Evolutionary conservation across 1,139 yeast genomes (phyloP), one percentile per base, ranked within the genome.

Genomic region (Kazachstania sp.): DNA sequence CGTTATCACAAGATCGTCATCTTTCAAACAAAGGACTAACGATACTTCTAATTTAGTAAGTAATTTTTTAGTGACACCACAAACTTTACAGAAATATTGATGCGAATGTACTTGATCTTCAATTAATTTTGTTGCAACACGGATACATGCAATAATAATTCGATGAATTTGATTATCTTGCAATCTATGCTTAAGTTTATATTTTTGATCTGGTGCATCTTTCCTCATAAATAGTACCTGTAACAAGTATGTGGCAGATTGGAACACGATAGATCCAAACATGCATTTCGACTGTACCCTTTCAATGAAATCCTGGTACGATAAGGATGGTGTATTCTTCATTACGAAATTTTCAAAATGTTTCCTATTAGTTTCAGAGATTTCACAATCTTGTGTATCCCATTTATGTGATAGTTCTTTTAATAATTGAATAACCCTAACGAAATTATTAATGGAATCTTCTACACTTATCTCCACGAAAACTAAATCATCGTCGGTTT

Each of bases 51-150:
- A 58, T 39, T 69, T 64, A 40, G 71, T 67, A 35, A 78, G 63
- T 45, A 77, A 78, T 19, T 59, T 57, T 29, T 66, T 61, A 15
- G 72, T 62, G 4, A 78, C 65, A 3, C 83, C 83, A 15, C 77
- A 77, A 6, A 76, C 78, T 47, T 72, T 72, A 38, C 82, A 77
- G 51, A 72, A 73, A 48, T 76, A 71, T 39, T 64, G 63, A 55
- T 76, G 80, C 2, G 73, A 69, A 54, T 76, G 77, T 44, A 71
- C 71, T 37, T 72, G 65, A 54, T 78, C 83, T 54, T 78, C 83
- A 2, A 75, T 58, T 9, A 70, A 64, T 56, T 78, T 78, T 38
- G 77, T 70, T 5, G 80, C 75, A 1, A 78, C 60, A 20, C 82
- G 64, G 13, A 77, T 60, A 2, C 75, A 69, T 1, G 81, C 77